These are phyloP conservation scores for Blastobotrys indianensis DNA, from an alignment of 1,139 yeast species.

Conservation along the genomic window DNA sequence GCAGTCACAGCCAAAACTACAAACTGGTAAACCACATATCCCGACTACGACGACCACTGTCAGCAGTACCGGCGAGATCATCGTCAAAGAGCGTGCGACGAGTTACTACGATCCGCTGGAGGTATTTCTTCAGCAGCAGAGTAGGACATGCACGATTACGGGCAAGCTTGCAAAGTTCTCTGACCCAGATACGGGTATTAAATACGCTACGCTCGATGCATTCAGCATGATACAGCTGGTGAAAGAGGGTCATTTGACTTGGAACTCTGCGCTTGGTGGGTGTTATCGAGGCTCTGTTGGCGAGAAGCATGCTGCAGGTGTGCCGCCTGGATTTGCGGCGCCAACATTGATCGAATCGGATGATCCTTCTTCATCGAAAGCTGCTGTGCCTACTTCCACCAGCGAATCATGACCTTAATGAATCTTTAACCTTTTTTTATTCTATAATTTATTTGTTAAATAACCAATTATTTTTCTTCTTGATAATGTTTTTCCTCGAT, in stretches of 20 bases:
- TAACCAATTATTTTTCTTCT: neutral
- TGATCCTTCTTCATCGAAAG: neutral
- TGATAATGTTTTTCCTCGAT: neutral
- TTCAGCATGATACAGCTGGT: conserved; percentile 63
- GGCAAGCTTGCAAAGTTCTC: conserved; percentile 78
- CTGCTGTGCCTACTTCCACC: neutral
- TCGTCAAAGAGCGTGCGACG: neutral
- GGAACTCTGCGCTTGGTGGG: conserved; percentile 72
- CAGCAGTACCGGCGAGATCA: neutral
- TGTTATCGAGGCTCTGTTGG: conserved; percentile 55
- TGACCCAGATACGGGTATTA: conserved; percentile 77
- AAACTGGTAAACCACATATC: no score
- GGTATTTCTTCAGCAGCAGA: conserved; percentile 9
- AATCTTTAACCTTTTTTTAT: neutral
- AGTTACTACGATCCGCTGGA: conserved; percentile 10
- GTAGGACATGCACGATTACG: conserved; percentile 58
- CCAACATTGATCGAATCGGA: neutral
- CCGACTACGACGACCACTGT: neutral
- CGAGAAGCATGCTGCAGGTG: conserved; percentile 72
- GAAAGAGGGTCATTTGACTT: conserved; percentile 59
- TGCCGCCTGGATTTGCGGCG: conserved; percentile 67
- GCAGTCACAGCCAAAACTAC: no score
- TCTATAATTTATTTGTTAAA: neutral
- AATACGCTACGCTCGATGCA: conserved; percentile 77
- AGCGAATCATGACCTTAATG: neutral